A percentile compares a stretch with the other conserved stretches of the same genome.
phyloP scores from a whole-genome alignment of 2,329 filamentous ascomycete genomes.

The Botrytis deweyae region DNA sequence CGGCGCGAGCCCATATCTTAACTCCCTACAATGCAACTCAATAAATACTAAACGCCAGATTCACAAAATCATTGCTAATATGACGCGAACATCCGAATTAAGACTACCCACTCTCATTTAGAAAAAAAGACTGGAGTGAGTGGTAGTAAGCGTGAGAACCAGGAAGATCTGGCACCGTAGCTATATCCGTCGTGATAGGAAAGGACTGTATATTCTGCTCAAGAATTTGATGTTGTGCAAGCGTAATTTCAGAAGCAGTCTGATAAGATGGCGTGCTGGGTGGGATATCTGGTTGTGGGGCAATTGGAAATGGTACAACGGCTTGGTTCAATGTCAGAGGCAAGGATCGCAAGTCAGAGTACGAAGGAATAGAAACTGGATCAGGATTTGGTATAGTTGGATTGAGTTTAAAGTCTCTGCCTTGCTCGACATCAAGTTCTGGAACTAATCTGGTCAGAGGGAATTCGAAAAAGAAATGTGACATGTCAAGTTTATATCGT shows the following conservation, averaged over 20 bases:
- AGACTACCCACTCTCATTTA: not conserved
- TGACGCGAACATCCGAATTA: not conserved
- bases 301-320: not conserved
- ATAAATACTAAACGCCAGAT: too few species aligned
- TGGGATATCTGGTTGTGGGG: not conserved
- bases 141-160: not conserved
- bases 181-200: not conserved
- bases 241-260: not conserved
- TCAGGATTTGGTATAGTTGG: not conserved
- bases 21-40: not conserved
- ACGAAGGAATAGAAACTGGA: not conserved
- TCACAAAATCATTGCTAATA: too few species aligned
- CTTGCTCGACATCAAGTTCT: conserved; percentile 5
- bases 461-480: too few species aligned
- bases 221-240: not conserved
- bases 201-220: not conserved
- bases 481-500: not conserved
- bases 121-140: not conserved
- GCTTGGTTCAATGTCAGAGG: not conserved
- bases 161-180: not conserved
- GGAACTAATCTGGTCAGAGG: not conserved
- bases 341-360: not conserved
- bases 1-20: not conserved
- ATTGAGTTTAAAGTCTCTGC: not conserved
- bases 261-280: not conserved